Evolutionary conservation across 2,329 filamentous ascomycete species (phyloP), one percentile per base, ranked within the genome.

Genomic region (Periconia digitata): DNA sequence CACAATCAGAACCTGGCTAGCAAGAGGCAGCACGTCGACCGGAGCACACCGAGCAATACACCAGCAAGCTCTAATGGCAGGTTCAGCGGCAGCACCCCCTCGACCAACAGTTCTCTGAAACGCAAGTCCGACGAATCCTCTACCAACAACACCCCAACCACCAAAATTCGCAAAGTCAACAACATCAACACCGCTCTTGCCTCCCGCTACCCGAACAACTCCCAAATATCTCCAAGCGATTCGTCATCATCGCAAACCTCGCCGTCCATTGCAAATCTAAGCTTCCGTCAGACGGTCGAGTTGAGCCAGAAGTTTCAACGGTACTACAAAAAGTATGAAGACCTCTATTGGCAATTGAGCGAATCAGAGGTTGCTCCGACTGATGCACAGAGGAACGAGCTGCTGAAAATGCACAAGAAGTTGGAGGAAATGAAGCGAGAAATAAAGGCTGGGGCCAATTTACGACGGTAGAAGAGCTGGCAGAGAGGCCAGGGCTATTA

Each of bases 401-500:
- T 85, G 44, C 75, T 77, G 60, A 74, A 71, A 49, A 80, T 82
- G 75, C 80, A 83, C 63, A 67, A 70, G 56, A 73, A 75, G 55
- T 65, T 84, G 40, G 74, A 79, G 58, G 73, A 74, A 55, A 80
- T 83, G 77, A 85, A 85, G 71, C 69, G 75, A 50, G 79, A 83
- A 61, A 84, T 85, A 52, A 64, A 71, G 58, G 58, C 73, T 52
- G 60, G 71, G 47, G 38, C 38, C 16, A 21, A 27, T 3, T 32
- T 32, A 15, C 27, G 27, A 32, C 27, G 27, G 10, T 32, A 32
- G n/a, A 13, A 10, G n/a, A 32, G 27, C 27, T 32, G n/a, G 4
- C n/a, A 15, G n/a, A 15, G 10, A 32, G 4, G 8, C 27, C 4
- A 10, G n/a, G 4, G 8, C 27, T 3, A 10, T 15, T 15, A 32